phyloP scores from a whole-genome alignment of 441 rosid species.

The Adansonia madagascariensis region DNA sequence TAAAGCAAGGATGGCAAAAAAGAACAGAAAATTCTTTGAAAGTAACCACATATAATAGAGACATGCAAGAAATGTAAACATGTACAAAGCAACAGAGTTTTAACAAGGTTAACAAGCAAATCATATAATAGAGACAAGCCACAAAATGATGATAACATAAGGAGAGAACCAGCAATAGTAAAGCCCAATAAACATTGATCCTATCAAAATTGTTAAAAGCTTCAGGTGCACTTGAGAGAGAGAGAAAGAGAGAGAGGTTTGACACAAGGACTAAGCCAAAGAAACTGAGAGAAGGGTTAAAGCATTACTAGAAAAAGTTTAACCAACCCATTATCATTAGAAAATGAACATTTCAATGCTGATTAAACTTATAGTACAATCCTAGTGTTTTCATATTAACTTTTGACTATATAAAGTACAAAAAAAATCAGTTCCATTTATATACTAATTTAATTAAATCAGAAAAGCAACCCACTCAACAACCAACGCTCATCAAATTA shows the following conservation, averaged over 20 bases:
- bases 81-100: conserved; percentile 1
- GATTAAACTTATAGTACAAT: conserved; percentile 3
- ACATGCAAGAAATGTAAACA: conserved; percentile 4
- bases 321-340: not conserved
- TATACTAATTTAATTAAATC: no score
- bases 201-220: not conserved
- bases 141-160: not conserved
- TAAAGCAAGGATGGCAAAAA: conserved; percentile 14
- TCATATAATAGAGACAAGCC: not conserved
- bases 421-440: conserved; percentile 6
- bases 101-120: conserved; percentile 13
- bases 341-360: conserved; percentile 1
- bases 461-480: conserved; percentile 21
- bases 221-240: not conserved
- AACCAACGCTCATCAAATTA: conserved; percentile 36
- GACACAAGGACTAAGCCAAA: not conserved
- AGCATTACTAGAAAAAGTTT: not conserved
- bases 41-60: not conserved
- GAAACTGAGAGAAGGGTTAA: not conserved
- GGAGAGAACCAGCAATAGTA: not conserved
- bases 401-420: not conserved
- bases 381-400: not conserved
- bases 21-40: not conserved
- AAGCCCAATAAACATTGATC: conserved; percentile 10
- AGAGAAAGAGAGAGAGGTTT: not conserved